Percentiles rank a stretch among this genome's conserved stretches.
Conservation (phyloP, 306 rosid species). For the Fagus crenata region DNA sequence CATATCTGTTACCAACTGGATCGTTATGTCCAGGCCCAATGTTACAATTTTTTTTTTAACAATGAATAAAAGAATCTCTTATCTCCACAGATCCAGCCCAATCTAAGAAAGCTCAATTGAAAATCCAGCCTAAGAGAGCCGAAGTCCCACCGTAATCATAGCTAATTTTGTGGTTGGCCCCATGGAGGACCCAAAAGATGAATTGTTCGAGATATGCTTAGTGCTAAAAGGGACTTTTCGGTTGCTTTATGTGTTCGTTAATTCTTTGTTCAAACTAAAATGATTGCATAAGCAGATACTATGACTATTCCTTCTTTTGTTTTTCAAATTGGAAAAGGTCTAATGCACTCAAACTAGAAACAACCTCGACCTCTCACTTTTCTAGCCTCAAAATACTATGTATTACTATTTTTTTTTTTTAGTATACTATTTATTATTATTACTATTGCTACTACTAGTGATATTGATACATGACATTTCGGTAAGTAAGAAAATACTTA, state of each 20-base stretch:
- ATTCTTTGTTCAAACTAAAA: conserved; percentile 23
- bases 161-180: not conserved
- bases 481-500: not conserved
- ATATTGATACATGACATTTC: not conserved
- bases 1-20: no score
- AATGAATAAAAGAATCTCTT: no score
- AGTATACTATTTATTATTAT: no score
- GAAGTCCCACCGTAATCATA: not conserved
- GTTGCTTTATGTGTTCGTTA: conserved; percentile 11
- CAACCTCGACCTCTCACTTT: not conserved
- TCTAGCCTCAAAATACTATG: not conserved
- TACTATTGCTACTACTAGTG: no score
- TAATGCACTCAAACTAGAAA: not conserved
- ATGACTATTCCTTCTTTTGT: conserved; percentile 12
- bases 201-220: not conserved
- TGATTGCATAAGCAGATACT: not conserved
- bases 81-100: no score
- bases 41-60: no score
- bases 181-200: not conserved
- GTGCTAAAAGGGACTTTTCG: conserved; percentile 36
- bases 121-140: not conserved
- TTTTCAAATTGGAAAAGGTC: conserved; percentile 18
- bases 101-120: not conserved
- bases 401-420: no score
- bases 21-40: no score